These are phyloP conservation scores for Chalciporus piperatus DNA, from an alignment of 768 basidiomycete species.

Conservation along the genomic window DNA sequence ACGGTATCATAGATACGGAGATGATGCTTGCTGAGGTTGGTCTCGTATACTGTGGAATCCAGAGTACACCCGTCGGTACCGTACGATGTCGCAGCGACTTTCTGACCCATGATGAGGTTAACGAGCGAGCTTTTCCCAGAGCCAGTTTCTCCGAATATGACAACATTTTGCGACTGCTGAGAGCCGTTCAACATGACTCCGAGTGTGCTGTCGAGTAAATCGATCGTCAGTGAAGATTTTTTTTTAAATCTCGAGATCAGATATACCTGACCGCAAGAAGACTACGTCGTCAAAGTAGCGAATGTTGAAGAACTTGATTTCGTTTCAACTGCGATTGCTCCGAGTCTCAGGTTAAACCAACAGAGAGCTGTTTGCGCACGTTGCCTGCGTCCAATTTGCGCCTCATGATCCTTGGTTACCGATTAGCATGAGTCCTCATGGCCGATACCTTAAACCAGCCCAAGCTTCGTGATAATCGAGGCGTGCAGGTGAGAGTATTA, in stretches of 20 bases:
- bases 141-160: conserved; percentile 33
- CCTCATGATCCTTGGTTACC: neutral
- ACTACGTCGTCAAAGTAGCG: neutral
- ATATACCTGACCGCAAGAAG: conserved; percentile 10
- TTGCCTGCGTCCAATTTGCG: no score
- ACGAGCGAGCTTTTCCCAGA: conserved; percentile 44
- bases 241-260: neutral
- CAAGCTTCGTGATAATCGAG: no score
- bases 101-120: conserved; percentile 37
- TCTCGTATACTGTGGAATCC: conserved; percentile 23
- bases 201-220: neutral
- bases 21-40: conserved; percentile 9
- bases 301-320: neutral
- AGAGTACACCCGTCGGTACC: conserved; percentile 38
- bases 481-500: no score
- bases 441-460: no score
- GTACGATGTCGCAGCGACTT: conserved; percentile 32
- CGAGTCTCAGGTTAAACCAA: neutral
- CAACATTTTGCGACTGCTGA: conserved; percentile 22
- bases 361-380: neutral
- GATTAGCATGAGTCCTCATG: neutral
- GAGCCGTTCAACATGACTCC: conserved; percentile 12
- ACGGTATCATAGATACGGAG: conserved; percentile 32
- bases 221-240: conserved; percentile 5
- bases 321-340: neutral